Conservation (phyloP, 805 yeast species). For the Schwanniomyces occidentalis region DNA sequence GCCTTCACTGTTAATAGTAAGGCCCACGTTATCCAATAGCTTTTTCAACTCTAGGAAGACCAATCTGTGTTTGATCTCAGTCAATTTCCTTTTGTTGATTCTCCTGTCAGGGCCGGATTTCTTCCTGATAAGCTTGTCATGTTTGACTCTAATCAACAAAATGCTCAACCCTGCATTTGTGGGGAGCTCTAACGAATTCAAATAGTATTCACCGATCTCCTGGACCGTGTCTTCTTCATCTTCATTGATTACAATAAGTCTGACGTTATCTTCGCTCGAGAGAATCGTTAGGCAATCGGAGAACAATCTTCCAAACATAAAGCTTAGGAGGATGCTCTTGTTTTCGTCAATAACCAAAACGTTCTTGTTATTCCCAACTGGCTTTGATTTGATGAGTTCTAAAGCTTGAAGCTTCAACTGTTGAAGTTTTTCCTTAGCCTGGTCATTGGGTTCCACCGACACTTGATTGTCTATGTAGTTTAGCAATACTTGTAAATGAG, state of each 20-base stretch:
- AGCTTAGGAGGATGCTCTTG: conserved; percentile 15
- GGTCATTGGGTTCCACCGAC: neutral
- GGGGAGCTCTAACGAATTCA: neutral
- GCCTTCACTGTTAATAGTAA: conserved; percentile 1
- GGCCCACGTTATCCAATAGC: conserved; percentile 3
- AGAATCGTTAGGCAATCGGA: conserved; percentile 16
- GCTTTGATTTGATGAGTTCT: neutral
- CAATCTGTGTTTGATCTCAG: neutral
- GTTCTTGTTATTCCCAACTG: neutral
- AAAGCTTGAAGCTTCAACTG: neutral
- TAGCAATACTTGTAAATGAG: conserved; percentile 2
- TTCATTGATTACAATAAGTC: neutral
- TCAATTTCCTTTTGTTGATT: neutral
- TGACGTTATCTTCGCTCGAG: neutral
- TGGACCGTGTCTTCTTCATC: neutral
- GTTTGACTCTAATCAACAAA: conserved; percentile 1
- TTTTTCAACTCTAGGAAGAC: conserved; percentile 2
- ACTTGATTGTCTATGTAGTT: conserved; percentile 4
- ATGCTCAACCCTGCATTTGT: neutral
- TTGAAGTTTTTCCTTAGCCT: neutral
- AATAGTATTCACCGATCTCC: conserved; percentile 2
- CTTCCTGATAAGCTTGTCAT: neutral
- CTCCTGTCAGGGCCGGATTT: neutral
- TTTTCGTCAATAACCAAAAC: conserved; percentile 12
- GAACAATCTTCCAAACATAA: conserved; percentile 19